phyloP scores from a whole-genome alignment of 305 asterid genomes.

The Fraxinus nigra region DNA sequence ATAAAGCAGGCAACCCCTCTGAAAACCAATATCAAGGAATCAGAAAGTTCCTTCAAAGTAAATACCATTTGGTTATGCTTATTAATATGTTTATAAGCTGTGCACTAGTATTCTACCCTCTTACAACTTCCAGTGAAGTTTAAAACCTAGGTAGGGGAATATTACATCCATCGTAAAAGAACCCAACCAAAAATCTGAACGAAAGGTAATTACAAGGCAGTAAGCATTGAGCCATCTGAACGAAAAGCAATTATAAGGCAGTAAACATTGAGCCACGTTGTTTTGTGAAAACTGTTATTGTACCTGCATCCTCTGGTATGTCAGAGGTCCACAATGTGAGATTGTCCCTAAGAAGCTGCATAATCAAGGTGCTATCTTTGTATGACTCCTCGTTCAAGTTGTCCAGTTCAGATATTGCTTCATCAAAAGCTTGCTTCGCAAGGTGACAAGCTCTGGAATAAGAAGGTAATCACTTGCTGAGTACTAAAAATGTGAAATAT shows the following conservation, averaged over 20 bases:
- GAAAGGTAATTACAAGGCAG: not conserved
- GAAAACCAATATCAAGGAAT: not conserved
- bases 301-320: conserved; percentile 69
- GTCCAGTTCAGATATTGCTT: conserved; percentile 85
- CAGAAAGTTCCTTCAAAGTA: not conserved
- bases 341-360: conserved; percentile 92
- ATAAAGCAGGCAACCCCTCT: not conserved
- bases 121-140: not conserved
- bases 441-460: conserved; percentile 78
- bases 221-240: not conserved
- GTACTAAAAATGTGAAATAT: conserved; percentile 4
- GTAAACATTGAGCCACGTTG: not conserved
- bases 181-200: not conserved
- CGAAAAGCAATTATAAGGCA: not conserved
- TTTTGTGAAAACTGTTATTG: not conserved
- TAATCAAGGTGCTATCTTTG: conserved; percentile 86
- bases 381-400: conserved; percentile 77
- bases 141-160: not conserved
- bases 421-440: conserved; percentile 96
- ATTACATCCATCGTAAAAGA: not conserved
- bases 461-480: conserved; percentile 17
- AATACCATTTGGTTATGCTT: not conserved
- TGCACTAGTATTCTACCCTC: not conserved
- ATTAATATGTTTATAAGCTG: not conserved
- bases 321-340: conserved; percentile 79